These are phyloP conservation scores for Neotropicomus parvogracilis DNA, from an alignment of 1,284 basidiomycete species.

Conservation along the genomic window DNA sequence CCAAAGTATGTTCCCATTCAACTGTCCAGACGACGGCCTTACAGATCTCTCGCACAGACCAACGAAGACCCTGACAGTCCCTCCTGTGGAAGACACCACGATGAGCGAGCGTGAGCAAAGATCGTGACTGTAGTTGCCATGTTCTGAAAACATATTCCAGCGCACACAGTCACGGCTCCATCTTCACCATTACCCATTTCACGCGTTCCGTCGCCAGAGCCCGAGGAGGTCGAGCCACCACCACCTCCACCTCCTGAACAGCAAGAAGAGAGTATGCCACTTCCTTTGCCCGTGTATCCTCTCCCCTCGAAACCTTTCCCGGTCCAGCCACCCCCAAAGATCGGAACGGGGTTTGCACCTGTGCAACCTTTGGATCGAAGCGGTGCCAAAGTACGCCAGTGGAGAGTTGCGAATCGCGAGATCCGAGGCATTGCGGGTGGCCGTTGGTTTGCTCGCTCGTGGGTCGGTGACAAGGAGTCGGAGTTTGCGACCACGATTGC, in stretches of 20 bases:
- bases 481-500: constrained; percentile 43
- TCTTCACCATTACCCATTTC: constrained; percentile 43
- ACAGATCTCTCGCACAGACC: constrained; percentile 12
- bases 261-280: constrained; percentile 53
- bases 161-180: constrained; percentile 41
- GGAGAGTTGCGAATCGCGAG: constrained; percentile 69
- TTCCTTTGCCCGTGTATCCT: constrained; percentile 69
- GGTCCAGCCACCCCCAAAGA: constrained; percentile 70
- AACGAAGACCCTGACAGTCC: constrained; percentile 21
- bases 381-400: constrained; percentile 57
- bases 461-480: constrained; percentile 78
- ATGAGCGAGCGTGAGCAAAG: constrained; percentile 43
- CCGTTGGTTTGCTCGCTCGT: constrained; percentile 68
- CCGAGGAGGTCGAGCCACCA: constrained; percentile 26
- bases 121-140: background rate
- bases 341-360: constrained; percentile 67
- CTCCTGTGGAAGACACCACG: constrained; percentile 32
- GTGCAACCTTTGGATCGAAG: constrained; percentile 60
- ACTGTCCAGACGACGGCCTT: background rate
- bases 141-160: constrained; percentile 22
- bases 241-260: constrained; percentile 41
- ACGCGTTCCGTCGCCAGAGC: constrained; percentile 24
- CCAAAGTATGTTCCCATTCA: constrained; percentile 36
- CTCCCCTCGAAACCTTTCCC: constrained; percentile 75
- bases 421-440: constrained; percentile 76